Evolutionary conservation across 805 yeast genomes (phyloP), one percentile per base, ranked within the genome.

Genomic region (Starmerella geochares): DNA sequence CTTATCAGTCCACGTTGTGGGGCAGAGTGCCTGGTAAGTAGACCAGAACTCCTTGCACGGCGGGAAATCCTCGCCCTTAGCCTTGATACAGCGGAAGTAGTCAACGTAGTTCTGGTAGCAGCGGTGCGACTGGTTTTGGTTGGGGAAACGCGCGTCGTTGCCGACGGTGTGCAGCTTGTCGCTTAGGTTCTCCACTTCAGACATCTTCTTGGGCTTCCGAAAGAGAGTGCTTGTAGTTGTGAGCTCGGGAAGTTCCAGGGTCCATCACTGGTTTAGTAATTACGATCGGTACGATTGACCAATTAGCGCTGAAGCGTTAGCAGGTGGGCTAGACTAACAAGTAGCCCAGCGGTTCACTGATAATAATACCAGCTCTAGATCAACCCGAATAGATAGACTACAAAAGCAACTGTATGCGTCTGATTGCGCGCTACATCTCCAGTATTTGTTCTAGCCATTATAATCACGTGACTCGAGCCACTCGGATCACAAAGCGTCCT

Each of bases 41-140:
- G 79, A 83, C 80, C 79, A 85, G 76, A 92, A 92, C 62, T 85
- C 88, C 72, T 87, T 78, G 73, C 98, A 92, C 65, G 97, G 97
- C 63, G 88, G 95, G 66, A 92, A 92, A 55, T 88, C 97, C 73
- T 90, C 96, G 67, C 98, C 98, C 75, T 90, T 90, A 60, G 88
- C 86, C 65, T 81, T 83, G 67, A 92, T 79, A 76, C 98, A 92
- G 72, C 87, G 88, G 82, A 84, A 92, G 80, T 90, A 92, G 72
- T 92, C 98, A 65, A 92, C 86, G 75, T 90, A 92, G 62, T 90
- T 78, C 75, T 90, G 96, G 81, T 90, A 94, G 77, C 97, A 92
- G 77, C 90, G 96, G 75, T 83, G 87, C 64, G 96, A 86, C 74
- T 90, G 98, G 80, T 90, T 90, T 71, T 81, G 88, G 76, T 86